Conservation (phyloP, 2,329 filamentous ascomycete species). For the Fusarium odoratissimum region DNA sequence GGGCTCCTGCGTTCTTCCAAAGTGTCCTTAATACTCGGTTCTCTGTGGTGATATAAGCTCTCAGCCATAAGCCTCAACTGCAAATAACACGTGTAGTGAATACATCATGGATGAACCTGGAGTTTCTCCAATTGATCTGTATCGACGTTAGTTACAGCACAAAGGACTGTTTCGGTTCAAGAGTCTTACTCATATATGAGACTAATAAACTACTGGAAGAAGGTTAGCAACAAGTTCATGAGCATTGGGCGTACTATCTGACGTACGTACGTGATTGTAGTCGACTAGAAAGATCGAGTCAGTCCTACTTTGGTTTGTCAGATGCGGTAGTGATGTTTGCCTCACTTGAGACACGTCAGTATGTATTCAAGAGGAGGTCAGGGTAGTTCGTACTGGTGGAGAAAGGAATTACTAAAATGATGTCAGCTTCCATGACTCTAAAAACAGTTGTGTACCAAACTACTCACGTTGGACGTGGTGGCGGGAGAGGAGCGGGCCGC, state of each 20-base stretch:
- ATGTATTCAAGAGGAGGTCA: not conserved
- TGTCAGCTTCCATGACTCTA: not conserved
- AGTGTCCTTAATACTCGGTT: no score
- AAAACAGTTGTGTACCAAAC: not conserved
- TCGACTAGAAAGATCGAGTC: not conserved
- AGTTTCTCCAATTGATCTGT: not conserved
- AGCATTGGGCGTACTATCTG: not conserved
- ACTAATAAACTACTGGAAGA: not conserved
- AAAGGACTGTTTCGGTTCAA: not conserved
- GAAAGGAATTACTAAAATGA: not conserved
- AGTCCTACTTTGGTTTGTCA: not conserved
- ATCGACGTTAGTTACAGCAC: accelerated
- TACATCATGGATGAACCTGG: not conserved
- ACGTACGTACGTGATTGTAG: not conserved
- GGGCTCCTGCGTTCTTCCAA: no score
- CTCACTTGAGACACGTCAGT: not conserved
- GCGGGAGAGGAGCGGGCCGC: no score
- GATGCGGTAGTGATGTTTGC: not conserved
- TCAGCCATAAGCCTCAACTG: no score
- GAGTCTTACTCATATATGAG: not conserved
- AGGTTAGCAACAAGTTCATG: no score
- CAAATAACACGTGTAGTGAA: no score
- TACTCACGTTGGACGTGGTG: not conserved
- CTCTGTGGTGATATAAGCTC: no score
- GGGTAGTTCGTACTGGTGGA: not conserved